Conservation (phyloP, 208 protist genomes). For the Acanthamoeba triangularis region DNA sequence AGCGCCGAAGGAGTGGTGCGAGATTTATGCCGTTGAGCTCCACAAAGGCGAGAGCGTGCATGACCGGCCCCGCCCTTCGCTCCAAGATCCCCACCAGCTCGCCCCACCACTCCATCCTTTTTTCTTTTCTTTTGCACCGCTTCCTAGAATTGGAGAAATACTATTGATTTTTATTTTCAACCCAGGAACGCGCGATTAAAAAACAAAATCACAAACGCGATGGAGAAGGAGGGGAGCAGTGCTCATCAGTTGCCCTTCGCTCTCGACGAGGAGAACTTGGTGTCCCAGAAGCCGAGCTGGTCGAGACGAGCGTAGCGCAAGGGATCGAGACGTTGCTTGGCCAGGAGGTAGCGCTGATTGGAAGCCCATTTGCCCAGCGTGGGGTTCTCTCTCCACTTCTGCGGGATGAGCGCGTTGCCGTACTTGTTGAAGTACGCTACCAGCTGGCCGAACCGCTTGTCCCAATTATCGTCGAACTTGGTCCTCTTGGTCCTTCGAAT, state of each 20-base stretch:
- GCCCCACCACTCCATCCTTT: conserved; percentile 21
- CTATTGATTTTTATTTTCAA: too few species aligned
- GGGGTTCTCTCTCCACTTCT: conserved; percentile 23
- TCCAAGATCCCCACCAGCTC: not conserved
- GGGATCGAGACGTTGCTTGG: not conserved
- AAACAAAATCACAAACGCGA: too few species aligned
- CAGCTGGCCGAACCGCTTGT: not conserved
- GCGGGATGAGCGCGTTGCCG: conserved; percentile 20
- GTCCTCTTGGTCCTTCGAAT: not conserved
- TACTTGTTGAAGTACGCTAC: not conserved
- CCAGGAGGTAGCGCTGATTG: conserved; percentile 26
- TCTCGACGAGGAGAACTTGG: not conserved
- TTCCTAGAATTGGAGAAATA: not conserved
- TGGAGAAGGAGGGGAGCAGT: too few species aligned
- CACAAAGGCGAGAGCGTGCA: not conserved
- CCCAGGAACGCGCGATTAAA: too few species aligned
- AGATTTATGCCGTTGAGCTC: conserved; percentile 52
- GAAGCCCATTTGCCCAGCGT: conserved; percentile 26
- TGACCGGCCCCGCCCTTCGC: not conserved
- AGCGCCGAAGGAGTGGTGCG: not conserved
- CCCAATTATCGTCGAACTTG: conserved; percentile 38
- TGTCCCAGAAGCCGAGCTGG: conserved; percentile 17
- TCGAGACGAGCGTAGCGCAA: not conserved
- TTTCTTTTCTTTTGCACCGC: not conserved
- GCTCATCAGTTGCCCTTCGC: too few species aligned